A percentile compares a stretch with the other conserved stretches of the same genome.
These are phyloP conservation scores for Phytophthora nicotianae DNA, from an alignment of 352 stramenopile species.

Conservation along the genomic window DNA sequence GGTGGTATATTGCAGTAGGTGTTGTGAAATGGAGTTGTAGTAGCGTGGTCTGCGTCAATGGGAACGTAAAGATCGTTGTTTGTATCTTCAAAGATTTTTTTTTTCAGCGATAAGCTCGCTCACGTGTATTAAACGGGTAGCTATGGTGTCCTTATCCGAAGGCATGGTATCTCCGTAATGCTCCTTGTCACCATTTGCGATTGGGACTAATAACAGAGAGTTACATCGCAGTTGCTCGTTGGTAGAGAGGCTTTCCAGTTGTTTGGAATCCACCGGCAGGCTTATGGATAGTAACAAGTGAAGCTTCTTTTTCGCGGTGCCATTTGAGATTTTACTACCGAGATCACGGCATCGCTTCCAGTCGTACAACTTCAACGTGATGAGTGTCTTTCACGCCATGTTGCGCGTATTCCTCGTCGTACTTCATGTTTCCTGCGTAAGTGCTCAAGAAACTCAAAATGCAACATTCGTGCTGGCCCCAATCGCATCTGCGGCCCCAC, in stretches of 20 bases:
- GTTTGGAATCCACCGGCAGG: not conserved
- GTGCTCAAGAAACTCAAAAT: conserved; percentile 16
- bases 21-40: no score
- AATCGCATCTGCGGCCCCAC: conserved; percentile 35
- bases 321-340: conserved; percentile 22
- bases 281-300: not conserved
- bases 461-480: conserved; percentile 26
- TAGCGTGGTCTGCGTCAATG: not conserved
- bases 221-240: not conserved
- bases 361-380: conserved; percentile 4
- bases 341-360: conserved; percentile 4
- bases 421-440: not conserved
- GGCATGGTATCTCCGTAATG: no score
- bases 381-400: conserved; percentile 1
- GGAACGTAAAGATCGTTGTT: no score
- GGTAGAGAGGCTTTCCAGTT: conserved; percentile 15
- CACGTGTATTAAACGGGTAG: no score
- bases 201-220: not conserved
- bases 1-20: no score
- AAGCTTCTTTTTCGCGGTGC: not conserved
- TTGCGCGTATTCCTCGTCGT: conserved; percentile 1
- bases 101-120: no score
- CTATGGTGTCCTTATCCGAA: no score
- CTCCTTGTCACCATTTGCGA: no score
- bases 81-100: no score